These are phyloP conservation scores for Juncus inflexus DNA, from an alignment of 176 grass and related monocot genomes.

Conservation along the genomic window DNA sequence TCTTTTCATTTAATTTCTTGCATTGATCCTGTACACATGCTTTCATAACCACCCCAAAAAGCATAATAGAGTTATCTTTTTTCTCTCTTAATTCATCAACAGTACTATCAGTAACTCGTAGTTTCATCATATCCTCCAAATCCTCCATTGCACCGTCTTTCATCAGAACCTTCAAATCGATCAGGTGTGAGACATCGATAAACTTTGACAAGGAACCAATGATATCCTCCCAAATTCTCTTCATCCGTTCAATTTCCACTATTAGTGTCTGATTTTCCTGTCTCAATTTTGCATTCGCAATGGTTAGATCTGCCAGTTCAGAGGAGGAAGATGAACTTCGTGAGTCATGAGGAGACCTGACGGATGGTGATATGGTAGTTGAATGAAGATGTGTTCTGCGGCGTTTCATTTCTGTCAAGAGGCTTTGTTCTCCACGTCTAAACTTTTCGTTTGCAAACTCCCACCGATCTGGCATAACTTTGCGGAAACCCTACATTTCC, in stretches of 20 bases:
- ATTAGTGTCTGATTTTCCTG: constrained; percentile 51
- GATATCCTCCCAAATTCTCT: constrained; percentile 57
- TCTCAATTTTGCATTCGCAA: constrained; percentile 63
- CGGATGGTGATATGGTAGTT: constrained; percentile 18
- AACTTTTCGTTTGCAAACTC: constrained; percentile 94
- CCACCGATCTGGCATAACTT: constrained; percentile 78
- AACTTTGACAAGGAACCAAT: constrained; percentile 65
- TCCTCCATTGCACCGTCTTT: constrained; percentile 16
- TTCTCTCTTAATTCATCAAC: neutral
- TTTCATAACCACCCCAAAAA: constrained; percentile 67
- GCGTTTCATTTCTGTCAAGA: constrained; percentile 59
- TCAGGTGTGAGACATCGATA: constrained; percentile 57
- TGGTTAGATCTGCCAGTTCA: constrained; percentile 30
- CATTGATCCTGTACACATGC: neutral
- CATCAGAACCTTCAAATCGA: constrained; percentile 48
- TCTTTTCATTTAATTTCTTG: constrained; percentile 20
- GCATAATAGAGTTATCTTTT: constrained; percentile 41
- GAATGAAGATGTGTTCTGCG: constrained; percentile 35
- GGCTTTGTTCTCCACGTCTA: constrained; percentile 51
- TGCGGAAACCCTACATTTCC: constrained; percentile 64
- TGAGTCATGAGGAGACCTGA: constrained; percentile 32
- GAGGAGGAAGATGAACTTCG: constrained; percentile 54
- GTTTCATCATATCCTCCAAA: constrained; percentile 1
- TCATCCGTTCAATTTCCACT: constrained; percentile 47
- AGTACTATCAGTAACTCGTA: neutral